Evolutionary conservation across 352 stramenopile species (phyloP).

Genomic region (Phytophthora lateralis): DNA sequence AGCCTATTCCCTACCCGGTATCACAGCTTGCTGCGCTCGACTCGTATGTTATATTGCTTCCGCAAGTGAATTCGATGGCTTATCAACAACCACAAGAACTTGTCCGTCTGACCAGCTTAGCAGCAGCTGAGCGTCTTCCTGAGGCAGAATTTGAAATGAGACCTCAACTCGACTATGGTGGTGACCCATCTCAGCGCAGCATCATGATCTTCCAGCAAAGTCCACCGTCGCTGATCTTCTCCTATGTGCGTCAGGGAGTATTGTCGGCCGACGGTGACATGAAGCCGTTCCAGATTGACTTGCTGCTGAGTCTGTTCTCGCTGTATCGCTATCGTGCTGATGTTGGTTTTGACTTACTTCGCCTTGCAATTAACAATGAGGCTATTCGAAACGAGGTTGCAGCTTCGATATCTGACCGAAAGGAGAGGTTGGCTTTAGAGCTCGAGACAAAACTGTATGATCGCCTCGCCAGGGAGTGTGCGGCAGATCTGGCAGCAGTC

Average conservation of each 20-base stretch:
- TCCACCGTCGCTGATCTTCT: slow-evolving; percentile 74
- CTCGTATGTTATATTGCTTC: slow-evolving; percentile 76
- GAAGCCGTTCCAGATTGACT: slow-evolving; percentile 65
- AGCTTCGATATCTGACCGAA: slow-evolving; percentile 34
- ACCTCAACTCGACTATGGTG: slow-evolving; percentile 12
- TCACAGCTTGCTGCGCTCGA: slow-evolving; percentile 74
- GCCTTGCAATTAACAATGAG: slow-evolving; percentile 34
- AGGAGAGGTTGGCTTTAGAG: slow-evolving; percentile 60
- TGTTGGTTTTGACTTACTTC: slow-evolving; percentile 61
- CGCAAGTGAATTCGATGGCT: slow-evolving; percentile 32
- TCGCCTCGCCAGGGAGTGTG: slow-evolving; percentile 68
- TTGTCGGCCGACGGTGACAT: slow-evolving; percentile 31
- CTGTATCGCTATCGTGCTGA: slow-evolving; percentile 87
- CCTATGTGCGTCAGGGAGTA: slow-evolving; percentile 55
- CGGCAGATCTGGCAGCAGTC: slow-evolving; percentile 58
- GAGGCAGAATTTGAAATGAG: slow-evolving; percentile 65
- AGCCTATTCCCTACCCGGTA: slow-evolving; percentile 62
- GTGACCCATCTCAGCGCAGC: slow-evolving; percentile 28
- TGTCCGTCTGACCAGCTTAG: slow-evolving; percentile 48
- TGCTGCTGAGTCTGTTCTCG: slow-evolving; percentile 83
- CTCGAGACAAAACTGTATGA: slow-evolving; percentile 83
- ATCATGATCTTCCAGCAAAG: slow-evolving; percentile 79
- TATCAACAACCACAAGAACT: slow-evolving; percentile 34
- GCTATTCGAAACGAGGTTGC: slow-evolving; percentile 14
- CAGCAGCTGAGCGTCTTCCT: slow-evolving; percentile 54